These are phyloP conservation scores for Metschnikowia lunata DNA, from an alignment of 805 yeast species.

Conservation along the genomic window DNA sequence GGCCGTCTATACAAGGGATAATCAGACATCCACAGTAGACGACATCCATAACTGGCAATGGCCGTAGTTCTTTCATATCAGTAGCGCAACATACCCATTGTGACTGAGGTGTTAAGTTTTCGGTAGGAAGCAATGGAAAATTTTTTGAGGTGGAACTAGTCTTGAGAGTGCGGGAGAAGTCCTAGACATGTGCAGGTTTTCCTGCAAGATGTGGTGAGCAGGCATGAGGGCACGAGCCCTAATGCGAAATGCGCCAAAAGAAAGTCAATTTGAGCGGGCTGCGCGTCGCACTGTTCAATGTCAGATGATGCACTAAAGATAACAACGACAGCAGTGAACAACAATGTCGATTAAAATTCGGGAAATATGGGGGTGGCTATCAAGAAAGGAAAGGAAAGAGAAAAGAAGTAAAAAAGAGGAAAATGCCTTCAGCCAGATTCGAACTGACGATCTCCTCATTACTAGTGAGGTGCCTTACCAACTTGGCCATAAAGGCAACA, in stretches of 20 bases:
- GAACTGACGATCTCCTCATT: constrained; percentile 20
- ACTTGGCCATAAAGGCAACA: constrained; percentile 18
- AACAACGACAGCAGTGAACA: too few species aligned
- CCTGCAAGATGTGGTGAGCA: background rate
- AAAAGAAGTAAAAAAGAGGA: constrained; percentile 1
- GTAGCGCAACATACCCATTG: constrained; percentile 19
- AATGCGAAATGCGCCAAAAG: background rate
- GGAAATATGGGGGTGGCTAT: too few species aligned
- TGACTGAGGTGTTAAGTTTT: constrained; percentile 16
- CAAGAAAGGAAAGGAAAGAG: background rate
- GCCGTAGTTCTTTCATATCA: constrained; percentile 1
- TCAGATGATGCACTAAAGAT: too few species aligned
- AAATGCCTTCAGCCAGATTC: constrained; percentile 20
- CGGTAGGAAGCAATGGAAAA: constrained; percentile 13
- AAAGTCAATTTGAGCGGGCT: background rate
- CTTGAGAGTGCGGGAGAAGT: constrained; percentile 6
- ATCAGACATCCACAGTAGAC: too few species aligned
- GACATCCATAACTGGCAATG: background rate
- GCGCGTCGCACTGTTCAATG: background rate
- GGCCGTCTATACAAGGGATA: too few species aligned
- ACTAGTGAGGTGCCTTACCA: constrained; percentile 20
- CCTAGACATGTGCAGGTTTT: constrained; percentile 5
- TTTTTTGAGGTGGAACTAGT: constrained; percentile 11
- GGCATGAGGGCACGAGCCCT: too few species aligned
- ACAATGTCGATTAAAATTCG: too few species aligned